phyloP scores from a whole-genome alignment of 2,329 filamentous ascomycete genomes.

The Zymoseptoria ardabiliae region DNA sequence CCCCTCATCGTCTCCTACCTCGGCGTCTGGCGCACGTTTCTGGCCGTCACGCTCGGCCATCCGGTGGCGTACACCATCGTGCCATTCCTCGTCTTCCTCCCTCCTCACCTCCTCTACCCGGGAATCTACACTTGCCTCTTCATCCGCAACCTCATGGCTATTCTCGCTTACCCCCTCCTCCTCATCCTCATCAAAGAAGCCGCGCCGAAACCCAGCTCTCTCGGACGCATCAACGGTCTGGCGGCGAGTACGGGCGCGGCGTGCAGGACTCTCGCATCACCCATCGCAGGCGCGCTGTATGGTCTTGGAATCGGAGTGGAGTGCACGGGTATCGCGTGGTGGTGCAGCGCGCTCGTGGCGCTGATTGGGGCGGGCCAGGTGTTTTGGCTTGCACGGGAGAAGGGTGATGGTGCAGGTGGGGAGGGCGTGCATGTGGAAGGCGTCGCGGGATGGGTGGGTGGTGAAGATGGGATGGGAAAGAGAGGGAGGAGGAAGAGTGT shows the following conservation, averaged over 20 bases:
- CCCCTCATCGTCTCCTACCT: conserved; percentile 56
- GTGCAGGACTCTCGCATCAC: conserved; percentile 62
- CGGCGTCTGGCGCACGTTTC: conserved; percentile 60
- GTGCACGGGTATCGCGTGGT: conserved; percentile 58
- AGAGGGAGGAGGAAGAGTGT: conserved; percentile 17
- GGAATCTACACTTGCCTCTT: conserved; percentile 60
- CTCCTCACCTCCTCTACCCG: conserved; percentile 46
- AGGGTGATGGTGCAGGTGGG: conserved; percentile 31
- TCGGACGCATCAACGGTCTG: conserved; percentile 66
- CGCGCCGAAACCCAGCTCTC: conserved; percentile 52
- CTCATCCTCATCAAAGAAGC: conserved; percentile 68
- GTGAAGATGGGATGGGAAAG: conserved; percentile 15
- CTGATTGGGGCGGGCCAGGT: conserved; percentile 50
- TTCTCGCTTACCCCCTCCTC: conserved; percentile 60
- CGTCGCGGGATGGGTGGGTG: conserved; percentile 23
- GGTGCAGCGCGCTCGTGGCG: conserved; percentile 51
- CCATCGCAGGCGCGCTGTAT: conserved; percentile 61
- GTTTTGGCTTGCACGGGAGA: conserved; percentile 46
- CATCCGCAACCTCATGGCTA: conserved; percentile 60
- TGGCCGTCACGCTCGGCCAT: conserved; percentile 58
- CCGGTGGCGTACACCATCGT: conserved; percentile 62
- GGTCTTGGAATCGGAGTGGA: conserved; percentile 50
- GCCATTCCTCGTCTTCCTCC: conserved; percentile 58
- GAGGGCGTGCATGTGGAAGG: conserved; percentile 20
- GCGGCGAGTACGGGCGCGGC: conserved; percentile 66